phyloP scores from a whole-genome alignment of 768 basidiomycete genomes.

The Phlebiopsis gigantea region DNA sequence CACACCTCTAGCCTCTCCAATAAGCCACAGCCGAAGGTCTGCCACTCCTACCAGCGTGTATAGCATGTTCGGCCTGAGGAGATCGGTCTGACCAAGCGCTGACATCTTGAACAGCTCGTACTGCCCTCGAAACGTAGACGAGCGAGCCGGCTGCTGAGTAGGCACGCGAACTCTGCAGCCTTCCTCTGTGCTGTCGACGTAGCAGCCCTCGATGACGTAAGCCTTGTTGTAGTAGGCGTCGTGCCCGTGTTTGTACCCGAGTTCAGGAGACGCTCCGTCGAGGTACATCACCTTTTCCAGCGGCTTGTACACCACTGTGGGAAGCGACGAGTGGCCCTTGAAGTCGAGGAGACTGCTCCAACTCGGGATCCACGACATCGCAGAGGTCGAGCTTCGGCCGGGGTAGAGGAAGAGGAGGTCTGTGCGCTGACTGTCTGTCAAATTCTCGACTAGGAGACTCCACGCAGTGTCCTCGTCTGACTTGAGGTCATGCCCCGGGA shows the following conservation, averaged over 20 bases:
- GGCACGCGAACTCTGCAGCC: background rate
- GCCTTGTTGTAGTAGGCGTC: background rate
- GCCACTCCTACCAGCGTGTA: background rate
- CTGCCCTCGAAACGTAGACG: background rate
- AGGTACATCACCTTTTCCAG: background rate
- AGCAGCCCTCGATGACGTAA: background rate
- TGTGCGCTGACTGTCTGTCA: background rate
- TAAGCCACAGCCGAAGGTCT: background rate
- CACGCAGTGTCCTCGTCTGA: background rate
- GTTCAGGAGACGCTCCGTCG: background rate
- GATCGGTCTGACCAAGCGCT: background rate
- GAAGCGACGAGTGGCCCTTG: background rate
- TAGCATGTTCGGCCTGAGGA: background rate
- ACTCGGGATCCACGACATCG: background rate
- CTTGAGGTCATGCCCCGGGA: background rate
- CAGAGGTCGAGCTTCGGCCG: background rate
- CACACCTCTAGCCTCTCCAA: background rate
- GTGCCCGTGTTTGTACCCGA: background rate
- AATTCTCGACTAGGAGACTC: background rate
- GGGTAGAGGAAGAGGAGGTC: background rate
- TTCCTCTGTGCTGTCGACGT: background rate
- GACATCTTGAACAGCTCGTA: background rate
- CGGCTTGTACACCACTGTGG: background rate
- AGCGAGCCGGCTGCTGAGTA: background rate
- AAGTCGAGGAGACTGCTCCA: background rate